Evolutionary conservation across 2,329 filamentous ascomycete genomes (phyloP).

Genomic region (Nectriaceae sp.): DNA sequence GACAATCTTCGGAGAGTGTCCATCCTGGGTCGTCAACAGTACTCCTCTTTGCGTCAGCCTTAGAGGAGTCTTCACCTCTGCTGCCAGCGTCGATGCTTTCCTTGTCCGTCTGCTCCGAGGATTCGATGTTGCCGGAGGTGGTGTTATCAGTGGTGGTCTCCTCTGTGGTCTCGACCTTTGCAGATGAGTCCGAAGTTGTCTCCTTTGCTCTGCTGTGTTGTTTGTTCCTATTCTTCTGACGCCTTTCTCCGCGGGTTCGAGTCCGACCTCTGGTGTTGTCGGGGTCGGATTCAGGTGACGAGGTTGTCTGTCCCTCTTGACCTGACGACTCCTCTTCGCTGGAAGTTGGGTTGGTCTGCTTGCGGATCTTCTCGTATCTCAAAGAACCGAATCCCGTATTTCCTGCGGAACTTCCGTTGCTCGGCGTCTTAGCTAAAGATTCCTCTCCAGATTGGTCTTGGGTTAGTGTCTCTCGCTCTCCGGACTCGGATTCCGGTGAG

Average conservation of each 20-base stretch:
- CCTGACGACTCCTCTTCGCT: too few species aligned
- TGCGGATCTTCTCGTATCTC: too few species aligned
- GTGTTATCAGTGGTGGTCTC: constrained; percentile 9
- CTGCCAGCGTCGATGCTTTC: constrained; percentile 6
- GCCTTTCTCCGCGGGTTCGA: background rate
- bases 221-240: background rate
- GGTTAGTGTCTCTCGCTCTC: too few species aligned
- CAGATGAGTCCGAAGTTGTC: background rate
- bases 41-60: background rate
- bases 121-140: constrained; percentile 1
- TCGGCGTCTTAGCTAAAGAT: too few species aligned
- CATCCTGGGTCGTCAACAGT: constrained; percentile 21
- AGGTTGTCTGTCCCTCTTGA: too few species aligned
- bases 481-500: too few species aligned
- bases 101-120: background rate
- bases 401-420: background rate
- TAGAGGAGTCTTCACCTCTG: constrained; percentile 3
- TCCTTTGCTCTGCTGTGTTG: background rate
- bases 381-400: too few species aligned
- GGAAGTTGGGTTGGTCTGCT: too few species aligned
- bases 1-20: constrained; percentile 37
- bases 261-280: too few species aligned
- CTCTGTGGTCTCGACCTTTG: background rate
- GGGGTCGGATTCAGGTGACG: too few species aligned
- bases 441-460: too few species aligned